Conservation (phyloP, 352 stramenopile genomes). For the Phytophthora lateralis region DNA sequence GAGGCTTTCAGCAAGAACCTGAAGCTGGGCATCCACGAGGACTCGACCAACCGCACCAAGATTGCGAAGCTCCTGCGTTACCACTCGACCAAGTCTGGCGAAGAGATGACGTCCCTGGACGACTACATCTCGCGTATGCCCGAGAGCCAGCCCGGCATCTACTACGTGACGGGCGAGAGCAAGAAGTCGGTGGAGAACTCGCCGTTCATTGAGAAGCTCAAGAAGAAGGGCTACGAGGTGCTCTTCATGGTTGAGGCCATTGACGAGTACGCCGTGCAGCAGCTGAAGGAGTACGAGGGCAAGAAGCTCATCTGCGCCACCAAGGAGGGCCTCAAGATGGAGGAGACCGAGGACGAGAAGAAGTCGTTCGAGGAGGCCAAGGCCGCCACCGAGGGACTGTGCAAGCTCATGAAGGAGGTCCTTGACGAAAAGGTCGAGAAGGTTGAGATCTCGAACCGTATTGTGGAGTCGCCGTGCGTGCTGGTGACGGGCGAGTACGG, state of each 20-base stretch:
- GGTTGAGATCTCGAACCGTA: slow-evolving; percentile 99
- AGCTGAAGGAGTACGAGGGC: slow-evolving; percentile 99
- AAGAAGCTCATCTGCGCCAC: slow-evolving; percentile 99
- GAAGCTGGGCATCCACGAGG: slow-evolving; percentile 99
- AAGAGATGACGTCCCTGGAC: slow-evolving; percentile 97
- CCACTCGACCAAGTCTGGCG: slow-evolving; percentile 98
- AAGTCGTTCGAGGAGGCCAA: slow-evolving; percentile 99
- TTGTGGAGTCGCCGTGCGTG: slow-evolving; percentile 98
- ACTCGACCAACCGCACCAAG: slow-evolving; percentile 99
- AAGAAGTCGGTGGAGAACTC: slow-evolving; percentile 99
- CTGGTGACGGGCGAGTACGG: slow-evolving; percentile 99
- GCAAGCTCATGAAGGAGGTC: slow-evolving; percentile 99
- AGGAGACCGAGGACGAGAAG: slow-evolving; percentile 98
- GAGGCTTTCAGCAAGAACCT: slow-evolving; percentile 99
- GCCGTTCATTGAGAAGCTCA: slow-evolving; percentile 99
- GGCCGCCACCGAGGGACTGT: slow-evolving; percentile 96
- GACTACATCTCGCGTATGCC: slow-evolving; percentile 98
- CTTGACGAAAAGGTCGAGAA: slow-evolving; percentile 99
- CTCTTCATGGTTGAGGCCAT: slow-evolving; percentile 99
- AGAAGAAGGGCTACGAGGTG: slow-evolving; percentile 99
- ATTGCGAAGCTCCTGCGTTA: slow-evolving; percentile 99
- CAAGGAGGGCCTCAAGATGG: slow-evolving; percentile 97
- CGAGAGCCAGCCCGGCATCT: slow-evolving; percentile 98
- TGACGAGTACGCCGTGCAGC: slow-evolving; percentile 99
- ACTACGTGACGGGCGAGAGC: slow-evolving; percentile 99